Conservation (phyloP, 2,329 filamentous ascomycete species). For the Xylariaceae sp. region DNA sequence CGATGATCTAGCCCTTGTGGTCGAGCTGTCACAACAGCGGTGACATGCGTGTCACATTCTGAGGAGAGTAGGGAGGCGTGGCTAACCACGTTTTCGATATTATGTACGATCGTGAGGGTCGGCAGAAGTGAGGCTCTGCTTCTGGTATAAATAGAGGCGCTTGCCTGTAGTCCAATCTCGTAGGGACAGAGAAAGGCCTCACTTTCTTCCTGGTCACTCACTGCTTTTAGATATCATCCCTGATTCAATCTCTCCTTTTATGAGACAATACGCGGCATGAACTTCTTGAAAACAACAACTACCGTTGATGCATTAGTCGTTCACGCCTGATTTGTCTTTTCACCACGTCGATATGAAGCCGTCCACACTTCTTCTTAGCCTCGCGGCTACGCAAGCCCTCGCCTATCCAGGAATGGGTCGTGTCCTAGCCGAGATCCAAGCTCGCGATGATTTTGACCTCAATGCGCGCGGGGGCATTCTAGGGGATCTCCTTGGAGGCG, state of each 20-base stretch:
- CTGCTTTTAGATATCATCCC: background rate
- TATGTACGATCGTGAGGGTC: background rate
- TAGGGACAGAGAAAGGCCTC: background rate
- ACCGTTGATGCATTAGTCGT: background rate
- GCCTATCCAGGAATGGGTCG: conserved; percentile 27
- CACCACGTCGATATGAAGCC: conserved; percentile 21
- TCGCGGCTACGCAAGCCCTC: conserved; percentile 14
- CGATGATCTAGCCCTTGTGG: background rate
- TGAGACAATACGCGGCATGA: background rate
- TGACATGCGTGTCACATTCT: background rate
- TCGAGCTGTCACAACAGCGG: background rate
- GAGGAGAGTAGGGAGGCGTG: background rate
- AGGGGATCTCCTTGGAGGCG: conserved; percentile 21
- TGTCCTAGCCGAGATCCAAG: conserved; percentile 25
- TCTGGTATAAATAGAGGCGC: conserved; percentile 10
- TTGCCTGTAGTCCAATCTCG: background rate
- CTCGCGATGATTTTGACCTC: conserved; percentile 18
- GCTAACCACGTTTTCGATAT: background rate
- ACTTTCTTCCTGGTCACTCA: background rate
- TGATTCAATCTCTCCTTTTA: background rate
- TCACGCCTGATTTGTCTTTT: background rate
- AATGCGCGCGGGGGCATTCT: conserved; percentile 21
- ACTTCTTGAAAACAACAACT: background rate
- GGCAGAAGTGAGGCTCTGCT: background rate
- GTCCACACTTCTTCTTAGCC: conserved; percentile 15